Evolutionary conservation across 768 basidiomycete species (phyloP), one percentile per base, ranked within the genome.

Genomic region (Boletus tomentosulus): DNA sequence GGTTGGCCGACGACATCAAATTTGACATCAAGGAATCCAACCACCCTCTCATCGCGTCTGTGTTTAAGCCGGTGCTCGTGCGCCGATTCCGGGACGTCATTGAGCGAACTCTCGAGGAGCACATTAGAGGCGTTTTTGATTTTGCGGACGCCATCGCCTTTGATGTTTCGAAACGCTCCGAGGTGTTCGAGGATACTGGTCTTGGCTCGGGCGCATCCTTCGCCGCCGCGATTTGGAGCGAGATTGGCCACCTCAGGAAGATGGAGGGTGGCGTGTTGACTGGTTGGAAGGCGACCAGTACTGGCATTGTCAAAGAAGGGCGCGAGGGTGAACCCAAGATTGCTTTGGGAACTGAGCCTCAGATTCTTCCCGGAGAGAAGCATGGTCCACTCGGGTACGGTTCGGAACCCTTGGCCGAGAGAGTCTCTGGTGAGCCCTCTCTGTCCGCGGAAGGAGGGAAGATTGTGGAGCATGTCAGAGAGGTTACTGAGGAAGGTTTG

Each of bases 311-410:
- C 46, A 76, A 82, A 41, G 78, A 83, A 60, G 80, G 79, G 35
- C 55, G 57, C 0, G 54, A 56, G 15, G 67, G 62, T 3, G 66
- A 68, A 37, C 71, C 64, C 15, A 63, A 63, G 46, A 78, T 89
- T 46, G 87, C 86, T 0, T 70, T 89, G 72, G 87, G 87, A 2
- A 84, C 79, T 6, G 86, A 86, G 67, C 87, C 87, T 34, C 87
- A 89, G 73, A 80, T 89, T 31, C 66, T 89, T 28, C 69, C 78
- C 27, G 83, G 85, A 0, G 78, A 83, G 57, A 87, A 89, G 74
- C 76, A 73, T 3, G 87, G 87, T 0, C 87, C 87, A 0, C 61
- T 82, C 34, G 87, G 82, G 3, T 82, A 73, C 2, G 75, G 74
- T 5, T 75, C 82, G 3, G 78, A 74, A 55, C 63, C 70, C 4